A percentile compares a stretch with the other conserved stretches of the same genome.
These are phyloP conservation scores for Plantago rigida DNA, from an alignment of 305 asterid species.

Conservation along the genomic window DNA sequence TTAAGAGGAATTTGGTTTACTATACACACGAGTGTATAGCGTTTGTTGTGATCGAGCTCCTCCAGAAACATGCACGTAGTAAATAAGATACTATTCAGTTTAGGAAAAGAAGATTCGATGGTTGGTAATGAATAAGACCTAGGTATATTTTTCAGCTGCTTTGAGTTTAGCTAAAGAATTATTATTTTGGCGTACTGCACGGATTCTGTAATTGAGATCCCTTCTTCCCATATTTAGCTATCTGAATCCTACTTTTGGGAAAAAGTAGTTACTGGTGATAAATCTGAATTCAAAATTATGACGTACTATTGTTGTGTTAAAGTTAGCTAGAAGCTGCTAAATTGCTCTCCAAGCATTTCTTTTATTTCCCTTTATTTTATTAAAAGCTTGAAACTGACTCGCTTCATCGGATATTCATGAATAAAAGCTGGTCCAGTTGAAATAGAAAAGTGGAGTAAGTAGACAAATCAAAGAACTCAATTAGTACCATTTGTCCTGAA, in stretches of 20 bases:
- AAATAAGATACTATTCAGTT: no score
- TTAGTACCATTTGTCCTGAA: neutral
- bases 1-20: no score
- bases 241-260: conserved; percentile 5
- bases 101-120: no score
- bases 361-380: conserved; percentile 8
- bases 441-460: conserved; percentile 7
- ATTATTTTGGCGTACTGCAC: no score
- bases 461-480: conserved; percentile 17
- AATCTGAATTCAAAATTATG: conserved; percentile 6
- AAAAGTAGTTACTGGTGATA: conserved; percentile 10
- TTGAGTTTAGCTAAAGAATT: no score
- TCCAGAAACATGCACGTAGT: no score
- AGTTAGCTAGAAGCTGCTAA: neutral
- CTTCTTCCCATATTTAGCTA: conserved; percentile 8
- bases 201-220: neutral
- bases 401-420: conserved; percentile 6
- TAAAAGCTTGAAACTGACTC: conserved; percentile 11
- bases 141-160: no score
- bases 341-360: neutral
- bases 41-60: no score
- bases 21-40: no score
- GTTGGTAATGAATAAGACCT: no score
- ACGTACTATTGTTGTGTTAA: neutral
- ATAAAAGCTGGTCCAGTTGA: neutral